Conservation (phyloP, 2,329 filamentous ascomycete species). For the Colletotrichum simmondsii region DNA sequence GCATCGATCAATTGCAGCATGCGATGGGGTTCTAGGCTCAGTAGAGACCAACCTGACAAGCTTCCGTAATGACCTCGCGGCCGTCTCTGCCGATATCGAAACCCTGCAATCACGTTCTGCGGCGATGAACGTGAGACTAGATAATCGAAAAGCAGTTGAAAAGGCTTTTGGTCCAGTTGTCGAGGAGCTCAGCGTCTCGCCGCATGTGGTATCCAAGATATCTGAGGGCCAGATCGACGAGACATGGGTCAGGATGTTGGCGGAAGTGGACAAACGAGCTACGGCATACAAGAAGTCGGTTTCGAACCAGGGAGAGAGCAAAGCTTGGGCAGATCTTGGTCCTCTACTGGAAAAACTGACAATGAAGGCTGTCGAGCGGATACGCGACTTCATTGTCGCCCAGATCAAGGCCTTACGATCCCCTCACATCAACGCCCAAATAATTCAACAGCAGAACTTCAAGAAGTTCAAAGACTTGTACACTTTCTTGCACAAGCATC, state of each 20-base stretch:
- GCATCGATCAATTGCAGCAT: constrained; percentile 88
- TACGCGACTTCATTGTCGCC: constrained; percentile 91
- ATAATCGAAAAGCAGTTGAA: constrained; percentile 91
- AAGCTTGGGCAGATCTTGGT: constrained; percentile 84
- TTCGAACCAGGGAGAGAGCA: constrained; percentile 71
- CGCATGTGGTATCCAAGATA: constrained; percentile 84
- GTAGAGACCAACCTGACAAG: constrained; percentile 92
- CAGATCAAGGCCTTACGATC: constrained; percentile 95
- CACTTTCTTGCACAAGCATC: constrained; percentile 84
- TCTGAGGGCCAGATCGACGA: constrained; percentile 91
- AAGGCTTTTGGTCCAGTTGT: constrained; percentile 88
- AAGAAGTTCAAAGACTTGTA: constrained; percentile 90
- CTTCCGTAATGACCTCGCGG: constrained; percentile 92
- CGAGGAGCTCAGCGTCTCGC: constrained; percentile 91
- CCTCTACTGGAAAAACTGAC: constrained; percentile 87
- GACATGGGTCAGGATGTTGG: constrained; percentile 83
- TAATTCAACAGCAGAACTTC: constrained; percentile 94
- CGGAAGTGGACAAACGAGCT: constrained; percentile 84
- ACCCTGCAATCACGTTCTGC: constrained; percentile 88
- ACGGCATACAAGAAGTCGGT: constrained; percentile 76
- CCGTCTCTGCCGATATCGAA: constrained; percentile 95
- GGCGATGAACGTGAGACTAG: constrained; percentile 83
- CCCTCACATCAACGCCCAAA: constrained; percentile 95
- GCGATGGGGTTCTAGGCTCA: constrained; percentile 91
- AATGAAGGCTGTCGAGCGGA: constrained; percentile 86